phyloP scores from a whole-genome alignment of 768 basidiomycete genomes.

The Boletellus sp. region DNA sequence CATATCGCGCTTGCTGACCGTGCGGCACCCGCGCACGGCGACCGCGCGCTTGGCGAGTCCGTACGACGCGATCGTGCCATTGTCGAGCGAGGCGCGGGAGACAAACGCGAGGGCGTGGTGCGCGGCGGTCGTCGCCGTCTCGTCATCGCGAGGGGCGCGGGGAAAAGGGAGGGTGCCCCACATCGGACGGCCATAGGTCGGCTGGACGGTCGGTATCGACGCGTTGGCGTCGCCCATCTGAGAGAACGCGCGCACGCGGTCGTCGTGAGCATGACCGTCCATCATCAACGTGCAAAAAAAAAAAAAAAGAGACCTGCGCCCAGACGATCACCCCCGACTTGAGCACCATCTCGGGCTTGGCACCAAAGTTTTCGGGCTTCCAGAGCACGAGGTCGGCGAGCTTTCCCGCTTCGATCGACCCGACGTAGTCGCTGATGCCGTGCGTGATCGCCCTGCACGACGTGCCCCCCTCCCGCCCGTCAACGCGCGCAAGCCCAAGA shows the following conservation, averaged over 20 bases:
- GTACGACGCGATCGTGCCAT: slow-evolving; percentile 60
- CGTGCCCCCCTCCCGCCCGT: background rate
- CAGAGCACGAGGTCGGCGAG: slow-evolving; percentile 95
- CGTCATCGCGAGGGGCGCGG: slow-evolving; percentile 29
- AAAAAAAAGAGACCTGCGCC: slow-evolving; percentile 57
- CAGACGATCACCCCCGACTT: slow-evolving; percentile 93
- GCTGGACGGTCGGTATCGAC: slow-evolving; percentile 95
- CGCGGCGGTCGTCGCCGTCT: slow-evolving; percentile 52
- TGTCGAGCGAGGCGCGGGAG: slow-evolving; percentile 63
- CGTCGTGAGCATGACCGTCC: background rate
- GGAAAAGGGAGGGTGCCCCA: slow-evolving; percentile 66
- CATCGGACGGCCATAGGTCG: slow-evolving; percentile 84
- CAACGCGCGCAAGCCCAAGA: background rate
- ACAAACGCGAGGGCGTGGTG: slow-evolving; percentile 86
- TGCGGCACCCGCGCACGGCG: slow-evolving; percentile 73
- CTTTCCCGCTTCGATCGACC: slow-evolving; percentile 75
- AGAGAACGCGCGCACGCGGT: too few relatives aligned
- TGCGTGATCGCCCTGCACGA: slow-evolving; percentile 80
- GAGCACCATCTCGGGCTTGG: slow-evolving; percentile 89
- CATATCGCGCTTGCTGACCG: slow-evolving; percentile 83
- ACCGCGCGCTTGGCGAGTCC: slow-evolving; percentile 66
- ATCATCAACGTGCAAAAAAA: too few relatives aligned
- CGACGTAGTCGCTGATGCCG: slow-evolving; percentile 84
- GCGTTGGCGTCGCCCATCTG: slow-evolving; percentile 97
- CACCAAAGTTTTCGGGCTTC: slow-evolving; percentile 92